Evolutionary conservation across 768 basidiomycete species (phyloP), one percentile per base, ranked within the genome.

Genomic region (Boletus patriciae): DNA sequence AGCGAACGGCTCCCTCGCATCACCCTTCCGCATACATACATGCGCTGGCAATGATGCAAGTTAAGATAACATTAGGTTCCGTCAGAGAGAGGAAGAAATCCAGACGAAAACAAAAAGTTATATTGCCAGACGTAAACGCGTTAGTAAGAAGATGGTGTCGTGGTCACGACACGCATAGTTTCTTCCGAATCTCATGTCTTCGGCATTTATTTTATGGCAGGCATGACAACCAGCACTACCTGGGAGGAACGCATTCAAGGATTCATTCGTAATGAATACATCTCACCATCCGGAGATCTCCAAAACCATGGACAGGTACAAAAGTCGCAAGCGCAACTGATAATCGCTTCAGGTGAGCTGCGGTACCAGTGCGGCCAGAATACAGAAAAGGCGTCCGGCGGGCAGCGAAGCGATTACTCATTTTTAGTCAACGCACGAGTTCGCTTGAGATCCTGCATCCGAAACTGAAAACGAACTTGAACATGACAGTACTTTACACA

Each of bases 41-140:
- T 33, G 33, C 25, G 45, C 36, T 54, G 34, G 51, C 36, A 46
- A n/a, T 51, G 54, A 51, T 59, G 50, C 55, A 64, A 67, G 12
- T 52, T n/a, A 48, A 43, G 60, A 57, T 29, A 57, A 33, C 47
- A 27, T 51, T 44, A 50, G 31, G 52, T 60, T 59, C 54, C 25
- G 52, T 50, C 51, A 59, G 47, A 40, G 43, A 34, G 38, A 40
- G 41, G 21, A 19, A 36, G 19, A 23, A 45, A 33, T 21, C 37
- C 34, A 25, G 31, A 41, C 41, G 36, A 46, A 60, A 51, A 54
- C 40, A 52, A 66, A 53, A 58, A 34, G 54, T 41, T 27, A 65
- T 62, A 68, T 62, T 60, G 16, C 44, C 41, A 12, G 61, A 63
- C 67, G 67, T 69, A 66, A 66, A 45, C 18, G n/a, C 41, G 13